Base-by-base conservation (phyloP, 805 yeast genomes). In the Yueomyces sp. region DNA sequence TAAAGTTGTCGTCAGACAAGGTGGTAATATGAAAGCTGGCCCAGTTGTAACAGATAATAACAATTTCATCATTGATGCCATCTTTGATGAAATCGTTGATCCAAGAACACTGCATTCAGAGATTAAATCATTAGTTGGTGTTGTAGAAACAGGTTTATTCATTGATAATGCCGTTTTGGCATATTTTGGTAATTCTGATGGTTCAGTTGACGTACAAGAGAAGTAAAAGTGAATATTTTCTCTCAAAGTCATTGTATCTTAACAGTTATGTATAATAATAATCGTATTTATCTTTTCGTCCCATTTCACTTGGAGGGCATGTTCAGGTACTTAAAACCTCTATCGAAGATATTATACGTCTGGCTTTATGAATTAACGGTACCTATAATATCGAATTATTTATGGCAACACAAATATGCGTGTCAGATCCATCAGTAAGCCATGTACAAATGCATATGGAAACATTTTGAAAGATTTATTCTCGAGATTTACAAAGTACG, bases 1-100 rank as follows among this genome's bases (percentile, higher is more conserved):
- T 9, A 88, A 90, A 31, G 65, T 68, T 42, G 67, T 62, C 2
- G 77, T 86, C 26, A 77, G 99, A 63, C 81, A 81, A 52, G 97
- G 97, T 42, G 86, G 85, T 11, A 67, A 79, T 41, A 88, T 94
- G 30, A 92, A 92, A 66, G 98, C 98, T 7, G 98, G 98, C 29
- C 97, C 98, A 8, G 80, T 87, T 27, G 82, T 92, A 50, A 90
- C 98, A 31, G 98, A 92, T 63, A 92, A 92, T 66, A 87, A 88
- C 63, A 92, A 88, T 63, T 85, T 87, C 59, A 73, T 92, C 50
- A 76, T 92, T 47, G 98, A 92, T 64, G 94, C 95, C 32, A 85
- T 87, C 59, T 90, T 92, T 57, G 96, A 95, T 38, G 75, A 73
- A 47, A 77, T 92, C 42, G 62, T 68, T 38, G 59, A 67, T 43